These are phyloP conservation scores for Salix purpurea DNA, from an alignment of 345 rosid species.

Conservation along the genomic window DNA sequence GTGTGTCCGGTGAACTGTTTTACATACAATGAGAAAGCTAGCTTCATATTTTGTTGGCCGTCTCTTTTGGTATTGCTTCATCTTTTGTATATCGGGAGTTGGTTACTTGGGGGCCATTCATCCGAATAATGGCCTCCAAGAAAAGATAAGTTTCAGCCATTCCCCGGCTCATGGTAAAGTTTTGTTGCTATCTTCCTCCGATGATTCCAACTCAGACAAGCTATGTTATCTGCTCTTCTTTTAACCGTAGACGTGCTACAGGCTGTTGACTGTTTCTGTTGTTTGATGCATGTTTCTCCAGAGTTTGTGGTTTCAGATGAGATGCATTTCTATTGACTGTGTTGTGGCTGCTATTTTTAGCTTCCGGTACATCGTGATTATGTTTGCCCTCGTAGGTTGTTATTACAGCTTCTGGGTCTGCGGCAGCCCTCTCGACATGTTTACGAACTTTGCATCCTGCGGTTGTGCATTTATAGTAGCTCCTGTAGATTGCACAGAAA, in stretches of 20 bases:
- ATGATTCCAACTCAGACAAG: background rate
- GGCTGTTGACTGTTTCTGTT: slow-evolving; percentile 41
- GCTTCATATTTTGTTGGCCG: background rate
- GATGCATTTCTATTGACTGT: slow-evolving; percentile 16
- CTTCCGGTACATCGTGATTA: slow-evolving; percentile 70
- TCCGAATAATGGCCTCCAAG: slow-evolving; percentile 14
- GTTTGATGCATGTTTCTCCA: slow-evolving; percentile 17
- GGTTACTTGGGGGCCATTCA: background rate
- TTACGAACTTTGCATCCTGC: slow-evolving; percentile 84
- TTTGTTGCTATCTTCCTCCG: background rate
- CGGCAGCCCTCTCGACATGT: slow-evolving; percentile 86
- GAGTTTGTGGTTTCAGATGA: slow-evolving; percentile 20
- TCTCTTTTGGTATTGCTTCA: background rate
- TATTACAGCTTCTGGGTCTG: slow-evolving; percentile 72
- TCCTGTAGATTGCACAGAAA: slow-evolving; percentile 42
- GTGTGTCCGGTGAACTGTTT: background rate
- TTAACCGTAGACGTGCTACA: slow-evolving; percentile 46
- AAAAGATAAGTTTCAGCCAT: slow-evolving; percentile 4
- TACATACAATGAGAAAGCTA: slow-evolving; percentile 1
- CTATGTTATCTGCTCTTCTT: slow-evolving; percentile 59
- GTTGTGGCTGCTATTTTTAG: slow-evolving; percentile 50
- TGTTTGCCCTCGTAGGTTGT: slow-evolving; percentile 96
- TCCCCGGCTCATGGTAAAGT: slow-evolving; percentile 8
- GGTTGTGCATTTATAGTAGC: slow-evolving; percentile 87
- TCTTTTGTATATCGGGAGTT: background rate